Evolutionary conservation across 1,284 basidiomycete genomes (phyloP).

Genomic region (Irpex sp.): DNA sequence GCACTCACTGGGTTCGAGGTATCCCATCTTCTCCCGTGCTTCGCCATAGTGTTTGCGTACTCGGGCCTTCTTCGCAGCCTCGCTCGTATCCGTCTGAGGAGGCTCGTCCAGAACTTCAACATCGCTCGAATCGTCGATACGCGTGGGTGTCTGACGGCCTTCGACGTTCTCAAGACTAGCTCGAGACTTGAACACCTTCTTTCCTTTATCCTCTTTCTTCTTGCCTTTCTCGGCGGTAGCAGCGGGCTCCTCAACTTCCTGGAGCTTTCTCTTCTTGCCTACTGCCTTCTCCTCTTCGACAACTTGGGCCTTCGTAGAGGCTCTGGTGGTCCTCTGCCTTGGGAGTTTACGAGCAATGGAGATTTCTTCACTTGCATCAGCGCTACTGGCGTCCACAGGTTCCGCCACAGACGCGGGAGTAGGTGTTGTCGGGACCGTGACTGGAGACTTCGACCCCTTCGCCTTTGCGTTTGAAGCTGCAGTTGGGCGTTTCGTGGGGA

Average conservation of each 20-base stretch:
- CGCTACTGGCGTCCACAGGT: neutral
- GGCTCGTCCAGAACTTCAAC: neutral
- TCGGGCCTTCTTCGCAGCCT: neutral
- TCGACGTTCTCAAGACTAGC: neutral
- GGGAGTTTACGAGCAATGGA: neutral
- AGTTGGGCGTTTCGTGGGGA: neutral
- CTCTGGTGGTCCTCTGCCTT: neutral
- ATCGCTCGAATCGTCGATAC: neutral
- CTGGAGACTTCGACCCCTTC: neutral
- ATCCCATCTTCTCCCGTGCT: constrained; percentile 53
- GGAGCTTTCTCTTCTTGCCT: constrained; percentile 1
- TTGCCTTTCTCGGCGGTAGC: neutral
- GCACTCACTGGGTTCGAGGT: constrained; percentile 55
- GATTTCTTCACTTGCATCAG: neutral
- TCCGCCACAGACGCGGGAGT: neutral
- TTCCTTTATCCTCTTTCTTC: neutral
- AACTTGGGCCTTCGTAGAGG: neutral
- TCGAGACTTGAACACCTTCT: neutral
- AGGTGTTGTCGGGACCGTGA: neutral
- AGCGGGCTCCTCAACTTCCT: neutral
- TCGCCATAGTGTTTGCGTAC: constrained; percentile 37
- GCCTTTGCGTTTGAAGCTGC: neutral
- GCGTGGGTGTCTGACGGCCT: neutral
- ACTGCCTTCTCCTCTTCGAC: neutral
- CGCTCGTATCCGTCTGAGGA: neutral